Conservation (phyloP, 768 basidiomycete genomes). For the Galerina sulciceps region DNA sequence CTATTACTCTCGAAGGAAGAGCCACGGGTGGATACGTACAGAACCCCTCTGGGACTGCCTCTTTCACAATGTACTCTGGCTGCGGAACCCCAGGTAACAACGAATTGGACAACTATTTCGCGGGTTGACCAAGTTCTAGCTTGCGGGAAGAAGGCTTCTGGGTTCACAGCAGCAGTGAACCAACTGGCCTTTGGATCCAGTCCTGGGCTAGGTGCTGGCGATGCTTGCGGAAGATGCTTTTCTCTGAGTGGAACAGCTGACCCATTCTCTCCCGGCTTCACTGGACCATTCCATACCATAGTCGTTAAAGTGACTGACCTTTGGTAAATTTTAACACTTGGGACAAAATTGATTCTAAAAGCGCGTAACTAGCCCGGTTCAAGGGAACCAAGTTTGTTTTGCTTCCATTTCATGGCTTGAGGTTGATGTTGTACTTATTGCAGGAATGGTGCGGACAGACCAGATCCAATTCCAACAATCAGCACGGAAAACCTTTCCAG, state of each 20-base stretch:
- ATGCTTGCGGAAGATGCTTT: conserved; percentile 69
- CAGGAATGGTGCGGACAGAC: conserved; percentile 61
- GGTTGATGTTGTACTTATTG: background rate
- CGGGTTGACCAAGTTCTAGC: conserved; percentile 31
- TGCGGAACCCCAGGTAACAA: conserved; percentile 50
- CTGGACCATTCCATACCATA: conserved; percentile 56
- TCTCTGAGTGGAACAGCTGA: conserved; percentile 51
- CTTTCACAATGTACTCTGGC: conserved; percentile 60
- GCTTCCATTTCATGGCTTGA: background rate
- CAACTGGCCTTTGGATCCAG: conserved; percentile 58
- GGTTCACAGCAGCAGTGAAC: conserved; percentile 61
- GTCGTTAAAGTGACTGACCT: conserved; percentile 56
- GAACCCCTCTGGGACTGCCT: conserved; percentile 52
- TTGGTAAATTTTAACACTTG: conserved; percentile 31
- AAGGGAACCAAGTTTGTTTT: conserved; percentile 44
- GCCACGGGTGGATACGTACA: conserved; percentile 60
- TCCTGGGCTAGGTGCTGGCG: conserved; percentile 55
- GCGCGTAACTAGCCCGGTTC: conserved; percentile 39
- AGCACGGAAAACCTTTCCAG: conserved; percentile 52
- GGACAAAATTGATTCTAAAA: background rate
- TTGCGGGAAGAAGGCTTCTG: conserved; percentile 53
- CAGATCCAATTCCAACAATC: conserved; percentile 41
- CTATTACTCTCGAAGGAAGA: conserved; percentile 30
- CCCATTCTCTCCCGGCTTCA: conserved; percentile 53
- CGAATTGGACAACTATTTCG: background rate